These are phyloP conservation scores for Populus hybrid DNA, from an alignment of 441 rosid genomes.

Conservation along the genomic window DNA sequence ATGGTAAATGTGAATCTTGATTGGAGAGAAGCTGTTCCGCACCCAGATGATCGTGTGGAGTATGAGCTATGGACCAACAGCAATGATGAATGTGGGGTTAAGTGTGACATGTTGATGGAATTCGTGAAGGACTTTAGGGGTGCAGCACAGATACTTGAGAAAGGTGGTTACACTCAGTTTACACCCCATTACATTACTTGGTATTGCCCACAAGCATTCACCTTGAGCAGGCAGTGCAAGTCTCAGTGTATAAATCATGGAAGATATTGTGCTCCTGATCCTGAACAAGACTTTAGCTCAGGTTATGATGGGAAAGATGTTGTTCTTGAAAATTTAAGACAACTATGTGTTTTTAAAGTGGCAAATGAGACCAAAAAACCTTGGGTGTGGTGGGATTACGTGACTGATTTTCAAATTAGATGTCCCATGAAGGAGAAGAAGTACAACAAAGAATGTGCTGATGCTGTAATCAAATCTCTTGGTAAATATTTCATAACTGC, in stretches of 20 bases:
- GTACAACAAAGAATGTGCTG: constrained; percentile 82
- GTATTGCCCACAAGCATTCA: constrained; percentile 94
- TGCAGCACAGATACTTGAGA: constrained; percentile 89
- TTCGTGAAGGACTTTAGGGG: constrained; percentile 87
- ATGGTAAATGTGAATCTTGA: constrained; percentile 98
- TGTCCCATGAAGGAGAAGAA: constrained; percentile 97
- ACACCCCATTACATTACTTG: constrained; percentile 95
- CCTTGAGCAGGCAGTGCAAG: constrained; percentile 85
- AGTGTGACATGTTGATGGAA: constrained; percentile 92
- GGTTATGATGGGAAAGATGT: constrained; percentile 96
- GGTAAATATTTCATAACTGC: constrained; percentile 37
- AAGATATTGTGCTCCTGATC: constrained; percentile 99
- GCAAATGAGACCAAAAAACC: constrained; percentile 78
- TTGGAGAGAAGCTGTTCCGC: constrained; percentile 99
- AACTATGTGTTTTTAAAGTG: constrained; percentile 78
- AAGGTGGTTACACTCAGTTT: constrained; percentile 89
- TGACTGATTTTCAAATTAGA: constrained; percentile 91
- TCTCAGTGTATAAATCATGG: too few species aligned
- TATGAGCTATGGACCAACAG: constrained; percentile 94
- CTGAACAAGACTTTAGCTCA: constrained; percentile 86
- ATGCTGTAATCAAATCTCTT: constrained; percentile 64
- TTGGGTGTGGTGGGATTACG: constrained; percentile 99
- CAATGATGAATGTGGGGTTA: constrained; percentile 90
- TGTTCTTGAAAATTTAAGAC: constrained; percentile 85
- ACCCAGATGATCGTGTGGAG: constrained; percentile 97